phyloP scores from a whole-genome alignment of 495 filamentous ascomycete species.

The Sordaria brevicollis region DNA sequence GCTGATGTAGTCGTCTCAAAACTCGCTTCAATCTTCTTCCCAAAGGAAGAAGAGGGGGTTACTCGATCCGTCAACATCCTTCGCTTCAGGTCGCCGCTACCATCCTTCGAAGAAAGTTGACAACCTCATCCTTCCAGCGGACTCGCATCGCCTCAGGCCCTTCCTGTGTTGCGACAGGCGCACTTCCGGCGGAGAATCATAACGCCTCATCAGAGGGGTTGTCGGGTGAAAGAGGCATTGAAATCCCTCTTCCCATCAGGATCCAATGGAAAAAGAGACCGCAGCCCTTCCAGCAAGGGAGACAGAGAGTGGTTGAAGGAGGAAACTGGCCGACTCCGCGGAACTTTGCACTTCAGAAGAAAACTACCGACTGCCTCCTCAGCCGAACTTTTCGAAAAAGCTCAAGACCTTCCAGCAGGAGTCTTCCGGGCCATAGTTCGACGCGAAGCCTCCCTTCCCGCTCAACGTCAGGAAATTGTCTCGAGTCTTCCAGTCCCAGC shows the following conservation, averaged over 20 bases:
- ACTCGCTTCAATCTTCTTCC: neutral
- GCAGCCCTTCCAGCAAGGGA: neutral
- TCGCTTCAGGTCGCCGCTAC: conserved; percentile 8
- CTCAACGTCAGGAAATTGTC: neutral
- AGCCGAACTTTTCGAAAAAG: neutral
- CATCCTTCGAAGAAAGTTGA: neutral
- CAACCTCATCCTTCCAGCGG: conserved; percentile 4
- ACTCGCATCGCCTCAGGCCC: conserved; percentile 10
- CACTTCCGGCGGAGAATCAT: conserved; percentile 10
- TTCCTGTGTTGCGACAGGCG: neutral
- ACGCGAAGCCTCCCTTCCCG: conserved; percentile 1
- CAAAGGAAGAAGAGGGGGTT: neutral
- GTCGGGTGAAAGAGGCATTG: neutral
- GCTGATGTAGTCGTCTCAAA: conserved; percentile 7
- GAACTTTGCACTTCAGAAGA: conserved; percentile 1
- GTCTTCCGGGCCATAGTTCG: conserved; percentile 5
- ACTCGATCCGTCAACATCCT: conserved; percentile 1
- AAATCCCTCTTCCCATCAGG: neutral
- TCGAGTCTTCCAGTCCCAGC: neutral
- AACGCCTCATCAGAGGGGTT: conserved; percentile 1
- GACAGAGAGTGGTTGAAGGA: neutral
- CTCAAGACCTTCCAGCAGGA: conserved; percentile 10
- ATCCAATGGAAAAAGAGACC: too few relatives aligned
- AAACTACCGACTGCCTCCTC: conserved; percentile 6
- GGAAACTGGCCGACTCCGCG: conserved; percentile 1